Evolutionary conservation across 495 filamentous ascomycete genomes (phyloP), one percentile per base, ranked within the genome.

Genomic region (Xanthoparmelia taractica): DNA sequence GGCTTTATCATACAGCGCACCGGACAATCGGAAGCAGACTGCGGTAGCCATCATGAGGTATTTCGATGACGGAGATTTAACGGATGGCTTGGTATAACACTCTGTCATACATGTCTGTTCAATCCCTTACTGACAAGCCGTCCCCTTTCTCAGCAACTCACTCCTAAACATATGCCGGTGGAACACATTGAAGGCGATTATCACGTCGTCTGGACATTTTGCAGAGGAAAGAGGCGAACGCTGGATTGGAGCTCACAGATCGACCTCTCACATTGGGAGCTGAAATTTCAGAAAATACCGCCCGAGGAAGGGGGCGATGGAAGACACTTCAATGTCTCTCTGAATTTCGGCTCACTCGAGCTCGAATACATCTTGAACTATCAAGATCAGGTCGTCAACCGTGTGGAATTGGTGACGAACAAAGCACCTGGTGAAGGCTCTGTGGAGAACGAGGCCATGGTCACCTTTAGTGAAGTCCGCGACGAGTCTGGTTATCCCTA

Each of bases 301-400:
- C 1, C 29, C 1, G 29, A 48, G 36, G 66, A 67, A 43, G 62
- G 57, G 8, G 23, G 41, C 18, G 66, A 65, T 47, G 66, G 69
- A 18, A 60, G 66, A 8, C 40, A 70, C 15, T 63, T 67, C 52
- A 41, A 55, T 3, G 52, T 71, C 29, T 36, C 66, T 0, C 54
- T 60, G 23, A 68, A 68, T 23, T 73, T 73, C 36, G 61, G 67
- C 27, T 40, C 37, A 36, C 68, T 67, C 23, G 61, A 67, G 33
- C 68, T 71, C 27, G 60, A 65, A 29, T 71, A 73, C 37, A 45
- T 41, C 27, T 25, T 67, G 33, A 61, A 70, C 40, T 70, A 68
- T 58, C 58, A 70, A 15, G 71, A 73, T 50, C 60, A 68, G 17
- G 63, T 69, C 11, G 63, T 67, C 18, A 71, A 67, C 41, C 65